phyloP scores from a whole-genome alignment of 495 filamentous ascomycete species.

The Tuber aestivum region DNA sequence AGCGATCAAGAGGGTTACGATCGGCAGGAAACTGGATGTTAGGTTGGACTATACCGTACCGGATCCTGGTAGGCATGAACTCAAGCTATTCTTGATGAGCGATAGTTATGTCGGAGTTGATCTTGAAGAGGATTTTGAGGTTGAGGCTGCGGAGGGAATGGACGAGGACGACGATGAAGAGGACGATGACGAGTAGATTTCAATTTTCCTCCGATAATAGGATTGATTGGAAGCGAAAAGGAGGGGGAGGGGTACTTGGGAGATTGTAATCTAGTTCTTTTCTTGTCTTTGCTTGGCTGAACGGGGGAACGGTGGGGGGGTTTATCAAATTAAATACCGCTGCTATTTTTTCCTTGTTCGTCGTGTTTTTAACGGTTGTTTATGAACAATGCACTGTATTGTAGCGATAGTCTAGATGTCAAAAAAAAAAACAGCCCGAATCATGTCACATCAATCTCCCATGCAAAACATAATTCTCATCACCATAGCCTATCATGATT shows the following conservation, averaged over 20 bases:
- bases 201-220: neutral
- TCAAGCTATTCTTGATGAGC: conserved; percentile 92
- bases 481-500: neutral
- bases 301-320: neutral
- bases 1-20: conserved; percentile 89
- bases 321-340: neutral
- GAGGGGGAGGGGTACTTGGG: neutral
- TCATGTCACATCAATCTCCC: neutral
- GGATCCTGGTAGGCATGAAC: conserved; percentile 72
- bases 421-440: neutral
- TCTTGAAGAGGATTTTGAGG: conserved; percentile 82
- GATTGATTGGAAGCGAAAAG: neutral
- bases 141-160: conserved; percentile 84
- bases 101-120: conserved; percentile 94
- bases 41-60: conserved; percentile 85
- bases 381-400: neutral
- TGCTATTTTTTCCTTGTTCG: neutral
- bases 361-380: neutral
- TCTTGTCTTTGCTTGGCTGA: neutral
- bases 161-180: conserved; percentile 88
- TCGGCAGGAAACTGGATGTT: conserved; percentile 68
- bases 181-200: conserved; percentile 59
- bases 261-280: neutral
- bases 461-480: neutral
- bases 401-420: neutral